Evolutionary conservation across 495 filamentous ascomycete species (phyloP).

Genomic region (Penicillium tannophilum): DNA sequence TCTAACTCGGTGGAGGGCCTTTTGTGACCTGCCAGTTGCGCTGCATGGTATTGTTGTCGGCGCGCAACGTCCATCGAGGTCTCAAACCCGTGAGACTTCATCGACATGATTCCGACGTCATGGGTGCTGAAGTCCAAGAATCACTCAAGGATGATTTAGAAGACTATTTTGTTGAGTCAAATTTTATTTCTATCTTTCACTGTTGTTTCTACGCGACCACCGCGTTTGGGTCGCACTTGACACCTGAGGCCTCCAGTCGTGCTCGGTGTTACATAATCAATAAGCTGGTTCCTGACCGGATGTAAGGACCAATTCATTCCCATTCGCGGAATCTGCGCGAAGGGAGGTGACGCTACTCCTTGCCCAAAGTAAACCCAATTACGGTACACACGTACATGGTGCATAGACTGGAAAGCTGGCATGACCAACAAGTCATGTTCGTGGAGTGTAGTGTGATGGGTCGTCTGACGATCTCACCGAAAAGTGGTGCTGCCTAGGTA

Average conservation of each 20-base stretch:
- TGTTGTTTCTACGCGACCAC: slow-evolving; percentile 10
- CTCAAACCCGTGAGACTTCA: slow-evolving; percentile 45
- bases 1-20: slow-evolving; percentile 25
- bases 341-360: neutral
- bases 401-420: neutral
- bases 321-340: neutral
- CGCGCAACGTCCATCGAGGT: slow-evolving; percentile 51
- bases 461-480: neutral
- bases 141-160: neutral
- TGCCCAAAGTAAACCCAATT: neutral
- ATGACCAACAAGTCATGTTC: neutral
- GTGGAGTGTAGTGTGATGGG: neutral
- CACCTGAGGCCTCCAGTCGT: neutral
- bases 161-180: neutral
- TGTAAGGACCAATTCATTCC: neutral
- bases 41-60: slow-evolving; percentile 39
- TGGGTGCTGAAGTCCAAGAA: slow-evolving; percentile 4
- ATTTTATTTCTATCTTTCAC: neutral
- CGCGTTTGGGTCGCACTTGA: slow-evolving; percentile 6
- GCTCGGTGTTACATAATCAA: neutral
- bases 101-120: slow-evolving; percentile 31
- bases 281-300: neutral
- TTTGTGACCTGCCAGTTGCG: slow-evolving; percentile 46
- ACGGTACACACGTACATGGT: neutral
- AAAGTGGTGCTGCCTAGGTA: neutral